phyloP scores from a whole-genome alignment of 1,139 yeast genomes.

The Geotrichum australiense region DNA sequence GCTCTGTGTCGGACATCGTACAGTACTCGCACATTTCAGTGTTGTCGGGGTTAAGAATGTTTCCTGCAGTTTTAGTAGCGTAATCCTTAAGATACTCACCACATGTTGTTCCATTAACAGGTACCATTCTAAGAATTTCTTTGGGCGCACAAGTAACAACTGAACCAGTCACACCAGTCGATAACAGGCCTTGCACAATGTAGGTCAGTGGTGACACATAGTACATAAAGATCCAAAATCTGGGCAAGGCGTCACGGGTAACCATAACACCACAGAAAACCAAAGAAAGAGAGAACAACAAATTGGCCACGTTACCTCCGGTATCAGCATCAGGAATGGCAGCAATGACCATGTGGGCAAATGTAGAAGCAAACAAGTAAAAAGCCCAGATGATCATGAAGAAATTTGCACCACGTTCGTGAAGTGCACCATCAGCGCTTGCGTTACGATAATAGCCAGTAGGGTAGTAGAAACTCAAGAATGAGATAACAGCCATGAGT shows the following conservation, averaged over 20 bases:
- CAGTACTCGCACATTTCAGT: slow-evolving; percentile 56
- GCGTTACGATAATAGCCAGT: slow-evolving; percentile 47
- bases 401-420: slow-evolving; percentile 57
- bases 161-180: slow-evolving; percentile 49
- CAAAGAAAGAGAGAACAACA: slow-evolving; percentile 60
- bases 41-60: slow-evolving; percentile 46
- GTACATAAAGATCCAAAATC: slow-evolving; percentile 66
- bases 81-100: slow-evolving; percentile 42
- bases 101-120: slow-evolving; percentile 58
- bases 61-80: slow-evolving; percentile 43
- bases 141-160: slow-evolving; percentile 45
- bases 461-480: slow-evolving; percentile 76
- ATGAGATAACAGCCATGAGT: slow-evolving; percentile 58
- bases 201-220: slow-evolving; percentile 65
- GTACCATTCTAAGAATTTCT: slow-evolving; percentile 48
- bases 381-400: slow-evolving; percentile 53
- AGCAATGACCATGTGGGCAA: slow-evolving; percentile 59
- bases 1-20: slow-evolving; percentile 46
- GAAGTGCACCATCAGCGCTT: slow-evolving; percentile 49
- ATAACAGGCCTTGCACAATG: slow-evolving; percentile 51
- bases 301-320: slow-evolving; percentile 60
- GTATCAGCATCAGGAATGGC: slow-evolving; percentile 60
- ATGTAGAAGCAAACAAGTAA: slow-evolving; percentile 52
- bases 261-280: slow-evolving; percentile 81
- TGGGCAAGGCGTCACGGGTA: slow-evolving; percentile 49